Evolutionary conservation across 352 stramenopile genomes (phyloP), one percentile per base, ranked within the genome.

Genomic region (Aphanomyces cochlioides): DNA sequence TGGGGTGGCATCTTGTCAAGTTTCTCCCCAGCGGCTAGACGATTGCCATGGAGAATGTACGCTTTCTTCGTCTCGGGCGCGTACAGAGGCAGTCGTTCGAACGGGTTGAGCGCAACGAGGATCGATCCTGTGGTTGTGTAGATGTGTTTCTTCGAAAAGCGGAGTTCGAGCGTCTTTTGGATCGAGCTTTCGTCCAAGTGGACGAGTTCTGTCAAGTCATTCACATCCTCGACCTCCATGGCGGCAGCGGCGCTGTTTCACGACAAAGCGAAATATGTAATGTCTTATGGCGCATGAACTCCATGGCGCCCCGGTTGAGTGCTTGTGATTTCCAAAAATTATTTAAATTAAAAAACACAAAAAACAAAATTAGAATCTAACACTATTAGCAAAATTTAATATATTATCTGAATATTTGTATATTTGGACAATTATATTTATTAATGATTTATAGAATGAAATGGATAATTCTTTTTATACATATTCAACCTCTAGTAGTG

Each of bases 1-100:
- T 96, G 89, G 38, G 90, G 90, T 10, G 88, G 59, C 43, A 96
- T 68, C 21, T 66, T 68, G 63, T 86, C 87, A 34, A 86, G 80
- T 0, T 76, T 74, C 19, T 92, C 79, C 0, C 75, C 73, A 73
- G 88, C 77, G 28, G 75, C 83, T 50, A 85, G 83, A 28, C 80
- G 47, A 47, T 54, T 17, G 13, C 67, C 60, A 34, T 73, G 56
- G 3, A 48, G 56, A 45, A 68, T 73, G 45, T 67, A 67, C 56
- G 59, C 3, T 34, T 17, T 2, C 53, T 71, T 71, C 7, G 59
- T 58, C 59, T 38, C 40, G 3, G 78, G 63, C 60, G 90, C 92
- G 64, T 92, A 95, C 72, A 79, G 73, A 45, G 72, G 73, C 10
- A 87, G 56, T 43, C 68, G 61, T 70, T 87, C 82, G 75, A 87